phyloP scores from a whole-genome alignment of 2,329 filamentous ascomycete species.

The Pseudopithomyces chartarum region DNA sequence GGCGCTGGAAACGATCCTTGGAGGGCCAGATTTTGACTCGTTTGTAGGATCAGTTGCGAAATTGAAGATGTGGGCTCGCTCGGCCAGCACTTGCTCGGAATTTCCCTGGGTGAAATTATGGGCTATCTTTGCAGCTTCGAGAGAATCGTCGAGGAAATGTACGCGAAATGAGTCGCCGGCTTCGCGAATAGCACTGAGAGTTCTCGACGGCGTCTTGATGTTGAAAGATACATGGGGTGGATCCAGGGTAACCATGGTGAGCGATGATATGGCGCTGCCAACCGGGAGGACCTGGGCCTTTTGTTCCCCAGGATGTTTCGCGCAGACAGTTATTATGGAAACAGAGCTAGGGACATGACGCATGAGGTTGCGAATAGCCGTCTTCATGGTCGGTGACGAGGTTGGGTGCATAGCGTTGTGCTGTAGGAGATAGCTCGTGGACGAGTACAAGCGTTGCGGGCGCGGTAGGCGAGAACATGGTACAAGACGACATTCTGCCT shows the following conservation, averaged over 20 bases:
- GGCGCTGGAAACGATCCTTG: constrained; percentile 17
- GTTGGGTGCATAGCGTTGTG: neutral
- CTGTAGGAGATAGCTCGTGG: neutral
- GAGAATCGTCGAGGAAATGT: constrained; percentile 51
- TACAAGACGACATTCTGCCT: neutral
- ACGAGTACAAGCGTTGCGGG: neutral
- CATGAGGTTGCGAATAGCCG: constrained; percentile 49
- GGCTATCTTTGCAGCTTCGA: constrained; percentile 33
- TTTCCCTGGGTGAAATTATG: constrained; percentile 39
- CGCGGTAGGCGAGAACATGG: neutral
- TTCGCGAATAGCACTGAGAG: constrained; percentile 58
- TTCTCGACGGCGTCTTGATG: constrained; percentile 61
- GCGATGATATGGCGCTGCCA: constrained; percentile 64
- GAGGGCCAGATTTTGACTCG: constrained; percentile 13
- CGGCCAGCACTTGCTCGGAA: constrained; percentile 23
- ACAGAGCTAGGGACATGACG: constrained; percentile 62
- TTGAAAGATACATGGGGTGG: constrained; percentile 69
- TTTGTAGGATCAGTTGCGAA: neutral
- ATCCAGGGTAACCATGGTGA: constrained; percentile 62
- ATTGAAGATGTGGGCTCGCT: constrained; percentile 13
- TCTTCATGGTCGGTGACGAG: neutral
- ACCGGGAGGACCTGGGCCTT: constrained; percentile 24
- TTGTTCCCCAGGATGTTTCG: constrained; percentile 16
- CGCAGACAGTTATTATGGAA: constrained; percentile 56
- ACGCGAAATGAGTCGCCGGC: constrained; percentile 52